Conservation (phyloP, 345 rosid species). For the Eucalyptus shirleyi region DNA sequence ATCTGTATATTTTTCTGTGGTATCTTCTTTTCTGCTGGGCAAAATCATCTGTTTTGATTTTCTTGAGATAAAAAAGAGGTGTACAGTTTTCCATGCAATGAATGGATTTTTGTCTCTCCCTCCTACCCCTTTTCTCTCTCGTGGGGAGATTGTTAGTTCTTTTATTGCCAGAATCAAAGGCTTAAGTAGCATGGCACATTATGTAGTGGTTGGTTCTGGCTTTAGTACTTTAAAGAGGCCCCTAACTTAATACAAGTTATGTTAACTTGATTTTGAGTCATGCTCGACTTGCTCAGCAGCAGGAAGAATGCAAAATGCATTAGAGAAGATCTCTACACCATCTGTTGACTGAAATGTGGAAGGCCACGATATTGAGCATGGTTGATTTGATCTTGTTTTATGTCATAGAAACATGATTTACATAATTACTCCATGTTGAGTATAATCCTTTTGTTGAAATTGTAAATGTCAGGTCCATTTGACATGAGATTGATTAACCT, state of each 20-base stretch:
- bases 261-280: background rate
- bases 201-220: background rate
- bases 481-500: background rate
- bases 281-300: background rate
- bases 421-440: background rate
- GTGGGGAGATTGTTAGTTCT: background rate
- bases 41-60: background rate
- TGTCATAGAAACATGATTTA: background rate
- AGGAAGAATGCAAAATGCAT: background rate
- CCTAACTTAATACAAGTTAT: background rate
- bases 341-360: background rate
- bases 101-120: constrained; percentile 9
- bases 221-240: background rate
- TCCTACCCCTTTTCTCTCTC: background rate
- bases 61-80: constrained; percentile 17
- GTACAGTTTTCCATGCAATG: constrained; percentile 37
- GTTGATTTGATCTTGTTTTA: background rate
- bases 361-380: background rate
- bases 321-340: background rate
- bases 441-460: background rate
- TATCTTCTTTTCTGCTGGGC: background rate
- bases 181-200: background rate
- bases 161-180: background rate
- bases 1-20: constrained; percentile 10
- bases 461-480: background rate